Conservation (phyloP, 2,329 filamentous ascomycete species). For the Nigrospora sphaerica region DNA sequence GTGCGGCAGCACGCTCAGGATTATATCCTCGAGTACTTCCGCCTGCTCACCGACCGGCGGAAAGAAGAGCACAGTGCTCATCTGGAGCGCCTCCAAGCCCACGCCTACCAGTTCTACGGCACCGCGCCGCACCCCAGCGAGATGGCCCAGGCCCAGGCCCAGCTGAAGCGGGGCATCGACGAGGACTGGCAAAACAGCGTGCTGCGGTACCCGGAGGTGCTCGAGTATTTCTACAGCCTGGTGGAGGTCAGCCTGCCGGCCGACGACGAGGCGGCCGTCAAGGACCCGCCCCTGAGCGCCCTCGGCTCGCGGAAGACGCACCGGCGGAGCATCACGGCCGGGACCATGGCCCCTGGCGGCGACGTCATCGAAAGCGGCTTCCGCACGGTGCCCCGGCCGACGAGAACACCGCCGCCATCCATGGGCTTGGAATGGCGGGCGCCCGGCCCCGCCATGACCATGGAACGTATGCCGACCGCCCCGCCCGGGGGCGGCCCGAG, state of each 20-base stretch:
- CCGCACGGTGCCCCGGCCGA: conserved; percentile 6
- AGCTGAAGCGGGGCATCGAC: conserved; percentile 67
- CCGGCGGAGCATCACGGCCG: conserved; percentile 29
- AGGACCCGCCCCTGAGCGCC: conserved; percentile 52
- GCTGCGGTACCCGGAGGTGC: conserved; percentile 70
- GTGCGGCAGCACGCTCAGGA: conserved; percentile 60
- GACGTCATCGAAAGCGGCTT: too few relatives aligned
- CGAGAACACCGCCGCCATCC: conserved; percentile 30
- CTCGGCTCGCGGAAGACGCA: conserved; percentile 40
- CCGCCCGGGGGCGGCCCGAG: conserved; percentile 11
- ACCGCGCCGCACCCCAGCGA: conserved; percentile 53
- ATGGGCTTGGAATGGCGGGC: conserved; percentile 30
- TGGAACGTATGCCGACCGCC: conserved; percentile 17
- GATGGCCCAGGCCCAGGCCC: conserved; percentile 56
- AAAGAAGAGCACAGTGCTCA: conserved; percentile 49
- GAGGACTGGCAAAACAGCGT: conserved; percentile 73
- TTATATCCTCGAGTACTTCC: conserved; percentile 61
- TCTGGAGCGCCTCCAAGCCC: conserved; percentile 47
- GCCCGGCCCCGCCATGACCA: conserved; percentile 22
- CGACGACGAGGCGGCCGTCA: conserved; percentile 53
- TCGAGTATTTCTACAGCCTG: conserved; percentile 72
- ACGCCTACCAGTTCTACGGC: conserved; percentile 51
- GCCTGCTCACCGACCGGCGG: conserved; percentile 52
- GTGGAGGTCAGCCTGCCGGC: conserved; percentile 59
- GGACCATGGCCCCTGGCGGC: too few relatives aligned